These are phyloP conservation scores for Wallacemonas sp. DNA, from an alignment of 208 protist genomes.

Conservation along the genomic window DNA sequence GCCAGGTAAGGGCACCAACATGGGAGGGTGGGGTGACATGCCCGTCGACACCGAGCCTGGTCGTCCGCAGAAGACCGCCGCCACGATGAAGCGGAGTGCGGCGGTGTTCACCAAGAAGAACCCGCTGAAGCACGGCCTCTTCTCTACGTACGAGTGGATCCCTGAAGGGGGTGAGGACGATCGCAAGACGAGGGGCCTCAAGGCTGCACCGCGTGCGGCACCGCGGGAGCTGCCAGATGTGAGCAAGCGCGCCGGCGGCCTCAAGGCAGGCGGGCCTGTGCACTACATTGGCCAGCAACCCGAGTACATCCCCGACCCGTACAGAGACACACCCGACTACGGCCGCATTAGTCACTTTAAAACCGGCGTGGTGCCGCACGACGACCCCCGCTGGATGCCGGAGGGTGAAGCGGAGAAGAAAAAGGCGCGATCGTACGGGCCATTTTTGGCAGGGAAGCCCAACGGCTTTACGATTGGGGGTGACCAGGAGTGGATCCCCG, in stretches of 20 bases:
- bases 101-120: slow-evolving; percentile 74
- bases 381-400: slow-evolving; percentile 83
- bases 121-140: slow-evolving; percentile 78
- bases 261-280: slow-evolving; percentile 70
- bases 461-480: slow-evolving; percentile 55
- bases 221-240: slow-evolving; percentile 12
- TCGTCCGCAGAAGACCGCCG: slow-evolving; percentile 39
- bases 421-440: slow-evolving; percentile 47
- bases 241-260: slow-evolving; percentile 38
- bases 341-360: slow-evolving; percentile 79
- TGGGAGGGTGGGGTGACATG: slow-evolving; percentile 58
- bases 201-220: background rate
- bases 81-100: slow-evolving; percentile 33
- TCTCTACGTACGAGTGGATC: slow-evolving; percentile 81
- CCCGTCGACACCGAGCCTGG: slow-evolving; percentile 74
- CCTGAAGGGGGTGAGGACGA: slow-evolving; percentile 46
- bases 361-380: slow-evolving; percentile 60
- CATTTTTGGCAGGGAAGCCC: slow-evolving; percentile 81
- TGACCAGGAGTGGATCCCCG: slow-evolving; percentile 82
- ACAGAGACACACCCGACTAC: slow-evolving; percentile 64
- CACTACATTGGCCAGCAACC: slow-evolving; percentile 65
- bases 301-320: slow-evolving; percentile 85
- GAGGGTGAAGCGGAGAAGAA: slow-evolving; percentile 61
- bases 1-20: slow-evolving; percentile 51
- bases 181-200: background rate